Percentiles rank a stretch among this genome's conserved stretches.
Evolutionary conservation across 768 basidiomycete genomes (phyloP).

Genomic region (Podaxis pistillaris): DNA sequence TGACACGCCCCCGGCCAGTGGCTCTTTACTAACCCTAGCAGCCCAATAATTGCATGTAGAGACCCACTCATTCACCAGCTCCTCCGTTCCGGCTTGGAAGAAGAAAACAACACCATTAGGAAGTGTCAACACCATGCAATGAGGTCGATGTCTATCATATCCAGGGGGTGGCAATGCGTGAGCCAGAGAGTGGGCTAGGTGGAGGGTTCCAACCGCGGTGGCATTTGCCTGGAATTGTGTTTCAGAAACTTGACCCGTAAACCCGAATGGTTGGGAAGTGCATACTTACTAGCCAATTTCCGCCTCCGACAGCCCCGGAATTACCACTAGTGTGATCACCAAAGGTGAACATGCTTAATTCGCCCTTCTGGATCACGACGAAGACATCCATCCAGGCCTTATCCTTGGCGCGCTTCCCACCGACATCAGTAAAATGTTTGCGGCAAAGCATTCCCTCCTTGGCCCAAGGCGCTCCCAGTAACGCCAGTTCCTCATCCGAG

Average conservation of each 20-base stretch:
- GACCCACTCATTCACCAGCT: constrained; percentile 98
- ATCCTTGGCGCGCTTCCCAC: constrained; percentile 80
- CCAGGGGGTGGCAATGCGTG: constrained; percentile 89
- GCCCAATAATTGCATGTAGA: constrained; percentile 99
- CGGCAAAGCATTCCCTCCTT: constrained; percentile 97
- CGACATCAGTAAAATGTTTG: constrained; percentile 91
- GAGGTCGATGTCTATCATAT: constrained; percentile 85
- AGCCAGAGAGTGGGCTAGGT: constrained; percentile 84
- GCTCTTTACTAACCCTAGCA: constrained; percentile 91
- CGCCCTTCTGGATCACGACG: constrained; percentile 92
- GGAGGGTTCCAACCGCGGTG: constrained; percentile 74
- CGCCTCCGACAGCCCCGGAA: constrained; percentile 80
- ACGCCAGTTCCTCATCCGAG: constrained; percentile 91
- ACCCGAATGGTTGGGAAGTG: background rate
- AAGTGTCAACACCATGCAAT: constrained; percentile 93
- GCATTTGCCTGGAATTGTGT: constrained; percentile 72
- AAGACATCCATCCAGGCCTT: constrained; percentile 95
- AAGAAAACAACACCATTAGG: constrained; percentile 91
- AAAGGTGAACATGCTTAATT: constrained; percentile 95
- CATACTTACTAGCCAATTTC: constrained; percentile 92
- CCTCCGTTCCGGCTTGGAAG: constrained; percentile 98
- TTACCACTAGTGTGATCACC: constrained; percentile 68
- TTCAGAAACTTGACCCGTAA: constrained; percentile 2
- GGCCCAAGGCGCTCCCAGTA: constrained; percentile 97
- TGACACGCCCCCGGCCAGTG: constrained; percentile 91